Percentiles rank a stretch among this genome's conserved stretches.
phyloP scores from a whole-genome alignment of 2,329 filamentous ascomycete genomes.

The Pseudogymnoascus sp. region DNA sequence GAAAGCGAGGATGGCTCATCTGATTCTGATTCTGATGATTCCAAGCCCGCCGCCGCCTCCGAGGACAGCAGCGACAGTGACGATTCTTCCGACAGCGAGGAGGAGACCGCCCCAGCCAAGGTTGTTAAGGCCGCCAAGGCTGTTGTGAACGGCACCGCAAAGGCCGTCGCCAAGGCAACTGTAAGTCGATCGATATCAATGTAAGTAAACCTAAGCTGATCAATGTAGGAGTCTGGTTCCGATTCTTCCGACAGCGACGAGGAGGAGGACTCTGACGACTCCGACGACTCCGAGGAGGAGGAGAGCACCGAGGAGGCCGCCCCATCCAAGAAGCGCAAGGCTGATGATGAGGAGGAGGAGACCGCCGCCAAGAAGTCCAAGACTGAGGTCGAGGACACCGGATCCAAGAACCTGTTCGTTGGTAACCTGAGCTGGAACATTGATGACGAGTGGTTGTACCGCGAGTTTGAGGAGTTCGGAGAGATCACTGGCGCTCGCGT shows the following conservation, averaged over 20 bases:
- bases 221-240: slow-evolving; percentile 18
- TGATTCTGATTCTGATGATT: slow-evolving; percentile 21
- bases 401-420: slow-evolving; percentile 58
- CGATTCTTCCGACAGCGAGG: slow-evolving; percentile 29
- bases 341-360: slow-evolving; percentile 36
- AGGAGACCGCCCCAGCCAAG: slow-evolving; percentile 21
- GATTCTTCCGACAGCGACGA: slow-evolving; percentile 14
- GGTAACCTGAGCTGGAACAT: slow-evolving; percentile 70
- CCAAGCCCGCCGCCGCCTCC: slow-evolving; percentile 23
- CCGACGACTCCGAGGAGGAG: slow-evolving; percentile 20
- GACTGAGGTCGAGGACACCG: slow-evolving; percentile 35
- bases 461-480: slow-evolving; percentile 61
- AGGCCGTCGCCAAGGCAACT: slow-evolving; percentile 24
- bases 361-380: slow-evolving; percentile 46
- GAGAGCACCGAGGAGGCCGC: slow-evolving; percentile 29
- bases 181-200: slow-evolving; percentile 19
- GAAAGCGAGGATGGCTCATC: slow-evolving; percentile 13
- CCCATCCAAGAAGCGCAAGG: slow-evolving; percentile 53
- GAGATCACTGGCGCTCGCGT: slow-evolving; percentile 56
- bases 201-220: slow-evolving; percentile 14
- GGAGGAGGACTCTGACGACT: slow-evolving; percentile 12
- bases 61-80: slow-evolving; percentile 21
- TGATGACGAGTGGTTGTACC: slow-evolving; percentile 62
- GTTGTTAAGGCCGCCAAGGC: slow-evolving; percentile 21
- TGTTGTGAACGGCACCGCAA: slow-evolving; percentile 25